Percentiles rank a stretch among this genome's conserved stretches.
These are phyloP conservation scores for Ajuga reptans DNA, from an alignment of 305 asterid species.

Conservation along the genomic window DNA sequence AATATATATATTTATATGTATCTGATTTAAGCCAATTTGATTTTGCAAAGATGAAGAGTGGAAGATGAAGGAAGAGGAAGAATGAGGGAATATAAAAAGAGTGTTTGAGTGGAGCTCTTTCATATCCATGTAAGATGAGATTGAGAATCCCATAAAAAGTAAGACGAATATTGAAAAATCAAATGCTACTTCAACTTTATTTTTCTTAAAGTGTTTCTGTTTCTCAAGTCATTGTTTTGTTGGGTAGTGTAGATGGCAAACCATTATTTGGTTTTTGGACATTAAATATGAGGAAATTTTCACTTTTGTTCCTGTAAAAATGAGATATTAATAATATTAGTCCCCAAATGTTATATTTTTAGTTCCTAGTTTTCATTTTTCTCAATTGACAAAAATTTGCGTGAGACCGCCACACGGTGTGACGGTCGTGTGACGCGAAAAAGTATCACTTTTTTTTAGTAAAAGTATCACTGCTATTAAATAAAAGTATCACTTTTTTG, in stretches of 20 bases:
- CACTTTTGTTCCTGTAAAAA: no score
- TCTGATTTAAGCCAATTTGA: background rate
- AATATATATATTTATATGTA: background rate
- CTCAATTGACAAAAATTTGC: no score
- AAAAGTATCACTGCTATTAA: no score
- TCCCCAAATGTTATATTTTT: no score
- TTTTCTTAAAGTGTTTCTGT: background rate
- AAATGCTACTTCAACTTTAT: constrained; percentile 1
- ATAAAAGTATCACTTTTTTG: no score
- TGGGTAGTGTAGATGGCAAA: background rate
- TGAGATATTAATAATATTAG: no score
- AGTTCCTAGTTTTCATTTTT: no score
- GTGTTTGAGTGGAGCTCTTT: constrained; percentile 7
- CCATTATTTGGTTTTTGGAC: background rate
- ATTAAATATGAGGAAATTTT: background rate
- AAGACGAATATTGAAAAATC: constrained; percentile 18
- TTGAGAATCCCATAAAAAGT: constrained; percentile 23
- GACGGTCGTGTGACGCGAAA: no score
- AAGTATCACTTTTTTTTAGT: no score
- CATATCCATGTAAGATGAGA: constrained; percentile 9
- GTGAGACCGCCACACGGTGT: no score
- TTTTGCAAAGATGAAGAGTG: constrained; percentile 3
- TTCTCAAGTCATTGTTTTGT: background rate
- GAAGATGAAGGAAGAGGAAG: background rate
- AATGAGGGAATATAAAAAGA: constrained; percentile 22